Conservation (phyloP, 306 rosid genomes). For the Ormosia semicastrata region DNA sequence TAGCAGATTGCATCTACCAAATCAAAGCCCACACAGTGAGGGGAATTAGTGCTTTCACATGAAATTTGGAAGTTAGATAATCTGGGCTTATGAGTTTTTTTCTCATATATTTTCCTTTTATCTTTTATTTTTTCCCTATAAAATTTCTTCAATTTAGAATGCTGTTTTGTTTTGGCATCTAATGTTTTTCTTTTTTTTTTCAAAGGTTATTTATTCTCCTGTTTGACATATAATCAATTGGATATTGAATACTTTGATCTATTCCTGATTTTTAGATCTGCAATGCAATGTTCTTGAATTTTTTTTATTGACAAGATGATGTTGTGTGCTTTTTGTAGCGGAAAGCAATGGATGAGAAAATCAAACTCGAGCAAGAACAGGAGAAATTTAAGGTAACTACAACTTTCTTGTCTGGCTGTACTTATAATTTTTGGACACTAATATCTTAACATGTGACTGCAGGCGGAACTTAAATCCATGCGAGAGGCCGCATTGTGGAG, state of each 20-base stretch:
- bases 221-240: conserved; percentile 19
- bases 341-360: conserved; percentile 82
- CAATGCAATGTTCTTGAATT: not conserved
- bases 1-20: not conserved
- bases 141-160: not conserved
- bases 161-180: conserved; percentile 4
- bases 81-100: not conserved
- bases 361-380: conserved; percentile 80
- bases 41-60: not conserved
- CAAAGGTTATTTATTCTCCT: not conserved
- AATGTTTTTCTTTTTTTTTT: not conserved
- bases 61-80: not conserved
- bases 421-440: not conserved
- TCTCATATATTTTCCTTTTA: not conserved
- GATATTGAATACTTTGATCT: conserved; percentile 1
- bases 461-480: conserved; percentile 82
- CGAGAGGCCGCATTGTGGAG: conserved; percentile 95
- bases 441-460: conserved; percentile 21
- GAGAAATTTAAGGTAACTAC: conserved; percentile 64
- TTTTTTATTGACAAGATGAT: conserved; percentile 10
- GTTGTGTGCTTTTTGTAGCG: conserved; percentile 52
- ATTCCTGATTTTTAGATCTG: not conserved
- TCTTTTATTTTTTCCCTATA: not conserved
- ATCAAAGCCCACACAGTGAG: not conserved
- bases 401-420: conserved; percentile 21